Percentiles rank a stretch among this genome's conserved stretches.
phyloP scores from a whole-genome alignment of 2,329 filamentous ascomycete species.

The Pseudocercospora macadamiae region DNA sequence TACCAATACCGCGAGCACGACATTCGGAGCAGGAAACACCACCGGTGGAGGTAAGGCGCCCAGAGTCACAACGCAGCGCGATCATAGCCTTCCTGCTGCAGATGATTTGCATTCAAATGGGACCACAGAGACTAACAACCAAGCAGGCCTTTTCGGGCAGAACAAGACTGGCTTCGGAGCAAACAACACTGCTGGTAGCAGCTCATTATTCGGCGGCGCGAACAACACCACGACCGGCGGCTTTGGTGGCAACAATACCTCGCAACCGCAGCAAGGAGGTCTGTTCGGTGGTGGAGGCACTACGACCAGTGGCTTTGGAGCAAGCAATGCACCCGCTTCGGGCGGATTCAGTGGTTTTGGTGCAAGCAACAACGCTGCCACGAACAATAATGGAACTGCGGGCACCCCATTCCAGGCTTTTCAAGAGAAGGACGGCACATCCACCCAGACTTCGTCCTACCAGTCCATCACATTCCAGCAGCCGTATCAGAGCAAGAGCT shows the following conservation, averaged over 20 bases:
- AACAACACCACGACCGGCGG: slow-evolving; percentile 44
- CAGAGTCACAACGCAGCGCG: neutral
- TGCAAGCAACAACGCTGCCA: slow-evolving; percentile 52
- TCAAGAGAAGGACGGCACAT: slow-evolving; percentile 72
- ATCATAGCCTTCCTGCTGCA: neutral
- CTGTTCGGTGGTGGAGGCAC: slow-evolving; percentile 15
- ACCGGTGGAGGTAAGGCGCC: slow-evolving; percentile 33
- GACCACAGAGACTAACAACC: slow-evolving; percentile 12
- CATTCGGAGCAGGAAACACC: slow-evolving; percentile 44
- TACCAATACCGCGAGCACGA: slow-evolving; percentile 32
- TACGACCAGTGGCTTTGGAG: slow-evolving; percentile 44
- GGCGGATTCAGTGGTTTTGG: slow-evolving; percentile 32
- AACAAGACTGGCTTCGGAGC: slow-evolving; percentile 54
- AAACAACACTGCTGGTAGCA: slow-evolving; percentile 44
- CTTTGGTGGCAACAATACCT: slow-evolving; percentile 34
- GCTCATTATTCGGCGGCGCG: slow-evolving; percentile 43
- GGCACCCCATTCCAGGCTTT: slow-evolving; percentile 66
- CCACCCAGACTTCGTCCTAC: slow-evolving; percentile 65
- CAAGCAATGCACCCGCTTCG: slow-evolving; percentile 23
- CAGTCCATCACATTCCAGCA: slow-evolving; percentile 80
- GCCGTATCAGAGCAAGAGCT: slow-evolving; percentile 84
- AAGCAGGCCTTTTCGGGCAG: slow-evolving; percentile 40
- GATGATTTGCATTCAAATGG: neutral
- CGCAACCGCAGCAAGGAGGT: slow-evolving; percentile 8
- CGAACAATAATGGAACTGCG: slow-evolving; percentile 67